A percentile compares a stretch with the other conserved stretches of the same genome.
Conservation (phyloP, 2,329 filamentous ascomycete genomes). For the Talaromyces sp. region DNA sequence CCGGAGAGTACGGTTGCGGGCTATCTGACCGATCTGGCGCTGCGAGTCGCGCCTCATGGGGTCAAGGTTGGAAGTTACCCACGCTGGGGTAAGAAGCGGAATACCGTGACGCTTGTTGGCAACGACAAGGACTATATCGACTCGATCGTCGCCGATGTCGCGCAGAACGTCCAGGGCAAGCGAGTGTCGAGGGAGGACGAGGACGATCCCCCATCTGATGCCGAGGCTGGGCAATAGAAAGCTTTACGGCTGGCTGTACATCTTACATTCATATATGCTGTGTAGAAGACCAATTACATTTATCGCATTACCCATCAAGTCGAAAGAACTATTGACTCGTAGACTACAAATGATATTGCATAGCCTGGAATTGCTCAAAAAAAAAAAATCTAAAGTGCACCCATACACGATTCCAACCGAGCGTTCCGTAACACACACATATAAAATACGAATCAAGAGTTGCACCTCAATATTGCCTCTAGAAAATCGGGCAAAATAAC, state of each 20-base stretch:
- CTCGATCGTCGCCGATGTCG: constrained; percentile 70
- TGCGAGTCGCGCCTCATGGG: constrained; percentile 65
- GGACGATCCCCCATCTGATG: constrained; percentile 47
- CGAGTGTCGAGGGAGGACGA: constrained; percentile 68
- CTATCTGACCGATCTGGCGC: constrained; percentile 75
- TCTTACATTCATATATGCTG: not conserved
- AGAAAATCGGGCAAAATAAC: constrained; percentile 5
- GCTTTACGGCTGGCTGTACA: not conserved
- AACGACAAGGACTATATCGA: constrained; percentile 73
- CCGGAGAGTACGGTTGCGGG: constrained; percentile 79
- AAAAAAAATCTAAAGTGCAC: constrained; percentile 10
- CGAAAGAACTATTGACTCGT: not conserved
- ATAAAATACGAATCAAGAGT: not conserved
- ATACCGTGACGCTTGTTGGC: constrained; percentile 83
- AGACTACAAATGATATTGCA: not conserved
- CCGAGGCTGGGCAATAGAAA: constrained; percentile 12
- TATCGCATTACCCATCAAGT: not conserved
- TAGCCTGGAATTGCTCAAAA: constrained; percentile 9
- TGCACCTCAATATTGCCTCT: not conserved
- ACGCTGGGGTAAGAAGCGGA: constrained; percentile 78
- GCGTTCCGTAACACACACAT: constrained; percentile 8
- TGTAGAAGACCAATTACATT: not conserved
- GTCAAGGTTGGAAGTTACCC: constrained; percentile 96
- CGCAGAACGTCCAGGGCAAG: constrained; percentile 67
- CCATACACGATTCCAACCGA: constrained; percentile 12